Evolutionary conservation across 2,329 filamentous ascomycete species (phyloP).

Genomic region (Exophiala sp.): DNA sequence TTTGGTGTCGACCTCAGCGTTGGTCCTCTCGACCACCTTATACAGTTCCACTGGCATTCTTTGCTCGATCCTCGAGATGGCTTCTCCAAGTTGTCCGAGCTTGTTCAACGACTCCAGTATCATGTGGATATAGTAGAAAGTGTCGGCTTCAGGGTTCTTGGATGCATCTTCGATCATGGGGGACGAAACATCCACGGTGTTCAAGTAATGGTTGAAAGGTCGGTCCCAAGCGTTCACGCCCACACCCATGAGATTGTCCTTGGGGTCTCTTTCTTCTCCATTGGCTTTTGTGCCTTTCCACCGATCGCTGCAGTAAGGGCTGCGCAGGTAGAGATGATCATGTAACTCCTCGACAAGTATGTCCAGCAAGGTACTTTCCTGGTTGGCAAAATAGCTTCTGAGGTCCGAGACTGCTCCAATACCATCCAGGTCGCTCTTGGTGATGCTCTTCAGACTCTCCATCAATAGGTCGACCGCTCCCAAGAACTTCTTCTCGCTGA

Average conservation of each 20-base stretch:
- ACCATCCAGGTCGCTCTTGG: slow-evolving; percentile 80
- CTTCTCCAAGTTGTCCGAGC: slow-evolving; percentile 75
- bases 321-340: slow-evolving; percentile 95
- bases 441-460: slow-evolving; percentile 73
- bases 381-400: slow-evolving; percentile 81
- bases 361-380: slow-evolving; percentile 85
- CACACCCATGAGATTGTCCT: slow-evolving; percentile 21
- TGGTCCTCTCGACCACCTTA: slow-evolving; percentile 87
- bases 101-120: slow-evolving; percentile 86
- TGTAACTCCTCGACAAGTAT: slow-evolving; percentile 96
- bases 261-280: slow-evolving; percentile 30
- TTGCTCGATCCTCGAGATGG: slow-evolving; percentile 86
- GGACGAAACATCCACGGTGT: slow-evolving; percentile 49
- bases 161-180: slow-evolving; percentile 76
- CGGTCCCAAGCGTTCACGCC: slow-evolving; percentile 44
- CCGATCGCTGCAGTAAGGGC: slow-evolving; percentile 90
- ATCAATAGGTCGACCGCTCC: slow-evolving; percentile 89
- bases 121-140: slow-evolving; percentile 85
- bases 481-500: slow-evolving; percentile 93
- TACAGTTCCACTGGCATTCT: slow-evolving; percentile 90
- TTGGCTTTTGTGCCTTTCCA: slow-evolving; percentile 68
- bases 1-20: slow-evolving; percentile 85
- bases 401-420: slow-evolving; percentile 86
- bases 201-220: slow-evolving; percentile 52
- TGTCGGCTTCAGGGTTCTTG: slow-evolving; percentile 91